Base-by-base conservation (phyloP, 1,284 basidiomycete genomes). In the Cryptococcus sp. region DNA sequence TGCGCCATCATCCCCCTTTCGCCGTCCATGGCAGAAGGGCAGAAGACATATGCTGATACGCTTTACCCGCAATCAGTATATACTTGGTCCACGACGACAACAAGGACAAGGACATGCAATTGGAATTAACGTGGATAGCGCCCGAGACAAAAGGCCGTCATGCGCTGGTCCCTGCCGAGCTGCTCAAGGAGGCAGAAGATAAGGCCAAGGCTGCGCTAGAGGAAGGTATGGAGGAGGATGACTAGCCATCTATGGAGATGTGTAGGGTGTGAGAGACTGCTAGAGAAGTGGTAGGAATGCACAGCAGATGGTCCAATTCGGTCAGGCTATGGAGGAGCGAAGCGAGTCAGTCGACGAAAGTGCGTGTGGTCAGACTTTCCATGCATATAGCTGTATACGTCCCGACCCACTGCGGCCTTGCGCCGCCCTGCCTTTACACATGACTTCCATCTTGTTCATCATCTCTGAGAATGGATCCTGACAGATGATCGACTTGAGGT, bases 111-210 rank as follows among this genome's bases (percentile, higher is more conserved):
- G 95, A 99, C 81, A 99, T 99, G 69, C 96, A 99, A 78, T 85
- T 99, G 23, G 96, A 99, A 79, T 85, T 99, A 83, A 91, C 93
- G 41, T 99, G 96, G 96, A 86, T 98, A 60, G 87, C 93, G 30
- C 84, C 87, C 27, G 92, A 96, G 80, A 91, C 90, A 22, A 86
- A 88, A 27, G 86, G 86, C 49, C 80, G 88, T 54, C 93, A 98
- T 77, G 81, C 85, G 35, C 83, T 86, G 15, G 91, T 99, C 54
- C 95, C 95, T 35, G 85, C 85, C 58, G 92, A 93, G 46, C 81
- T 98, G 61, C 82, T 88, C 51, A 83, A 86, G 25, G 92, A 94
- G 73, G 96, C 95, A 42, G 90, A 96, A 72, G 83, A 82, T 57
- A 89, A 89, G 79, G 96, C 94, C 5, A 93, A 90, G 81, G 91